Evolutionary conservation across 495 filamentous ascomycete species (phyloP).

Genomic region (Neurospora africana): DNA sequence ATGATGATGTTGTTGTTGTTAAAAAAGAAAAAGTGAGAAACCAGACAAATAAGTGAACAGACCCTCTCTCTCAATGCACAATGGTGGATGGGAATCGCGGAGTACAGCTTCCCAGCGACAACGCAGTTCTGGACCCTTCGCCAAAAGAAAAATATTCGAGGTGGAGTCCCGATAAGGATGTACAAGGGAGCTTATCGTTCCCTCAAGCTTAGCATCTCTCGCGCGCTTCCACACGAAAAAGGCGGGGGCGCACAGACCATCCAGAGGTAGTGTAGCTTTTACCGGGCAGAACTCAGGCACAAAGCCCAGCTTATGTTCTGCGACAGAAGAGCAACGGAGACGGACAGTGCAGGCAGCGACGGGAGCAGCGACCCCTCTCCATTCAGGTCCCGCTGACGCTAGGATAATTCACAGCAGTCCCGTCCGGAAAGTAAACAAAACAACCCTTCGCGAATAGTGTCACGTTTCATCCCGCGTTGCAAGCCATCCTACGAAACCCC

Average conservation of each 20-base stretch:
- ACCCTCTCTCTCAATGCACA: background rate
- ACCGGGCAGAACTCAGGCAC: background rate
- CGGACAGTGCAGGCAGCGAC: background rate
- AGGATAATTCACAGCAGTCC: background rate
- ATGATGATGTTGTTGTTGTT: background rate
- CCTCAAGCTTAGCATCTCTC: background rate
- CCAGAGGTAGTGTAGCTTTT: background rate
- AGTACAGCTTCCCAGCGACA: background rate
- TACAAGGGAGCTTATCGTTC: background rate
- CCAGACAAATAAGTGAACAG: conserved; percentile 1
- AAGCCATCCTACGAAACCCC: background rate
- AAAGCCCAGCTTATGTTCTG: background rate
- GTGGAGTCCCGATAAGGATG: background rate
- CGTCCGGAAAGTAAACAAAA: background rate
- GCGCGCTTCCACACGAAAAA: background rate
- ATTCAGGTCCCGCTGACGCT: background rate
- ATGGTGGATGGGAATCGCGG: background rate
- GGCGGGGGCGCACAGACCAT: conserved; percentile 1
- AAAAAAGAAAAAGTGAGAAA: background rate
- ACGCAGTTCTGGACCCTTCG: background rate
- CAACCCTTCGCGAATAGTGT: background rate
- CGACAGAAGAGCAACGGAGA: background rate
- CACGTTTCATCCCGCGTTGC: background rate
- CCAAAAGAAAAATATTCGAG: background rate
- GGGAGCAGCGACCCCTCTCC: background rate